Evolutionary conservation across 257 asterid species (phyloP), one percentile per base, ranked within the genome.

Genomic region (Apocynum venetum): DNA sequence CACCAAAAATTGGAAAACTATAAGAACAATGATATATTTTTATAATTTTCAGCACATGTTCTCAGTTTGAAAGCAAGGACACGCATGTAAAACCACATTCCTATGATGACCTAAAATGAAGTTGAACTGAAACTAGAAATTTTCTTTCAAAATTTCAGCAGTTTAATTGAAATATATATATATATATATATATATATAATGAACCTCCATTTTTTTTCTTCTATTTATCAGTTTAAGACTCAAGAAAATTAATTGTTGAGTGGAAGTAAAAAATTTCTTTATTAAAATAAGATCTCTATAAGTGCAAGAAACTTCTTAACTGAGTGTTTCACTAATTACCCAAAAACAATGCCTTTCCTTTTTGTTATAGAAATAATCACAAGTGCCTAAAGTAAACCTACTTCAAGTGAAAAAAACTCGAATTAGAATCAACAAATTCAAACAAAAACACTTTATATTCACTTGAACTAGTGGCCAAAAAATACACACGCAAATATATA

Each of bases 381-480:
- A 44, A 68, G 43, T 43, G 36, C 35, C 20, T 3, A 43, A 68
- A 68, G 1, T 15, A 44, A 68, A 68, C 51, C 14, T 6, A 8
- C 31, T 43, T 43, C 2, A 19, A 68, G 48, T 41, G 3, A 17
- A 41, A 40, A 40, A 66, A 40, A 40, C 12, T n/a, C 36, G 43
- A 8, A 19, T 67, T 9, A 68, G 14, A 68, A 68, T 43, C 20
- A 9, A 20, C 4, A 68, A 43, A 66, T 40, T 66, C 8, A 4
- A 38, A 63, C 4, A 31, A 63, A 31, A 5, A 35, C 1, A 35
- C 2, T 4, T 14, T 36, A 4, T 35, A 12, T 40, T 15, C 17
- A 15, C 71, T 65, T 67, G 35, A 67, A 6, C 7, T 46, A 66
- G 71, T 40, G 71, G 40, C 71, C 71, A 66, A 66, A 66, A 25